Conservation (phyloP, 2,329 filamentous ascomycete genomes). For the Colletotrichum higginsianum region DNA sequence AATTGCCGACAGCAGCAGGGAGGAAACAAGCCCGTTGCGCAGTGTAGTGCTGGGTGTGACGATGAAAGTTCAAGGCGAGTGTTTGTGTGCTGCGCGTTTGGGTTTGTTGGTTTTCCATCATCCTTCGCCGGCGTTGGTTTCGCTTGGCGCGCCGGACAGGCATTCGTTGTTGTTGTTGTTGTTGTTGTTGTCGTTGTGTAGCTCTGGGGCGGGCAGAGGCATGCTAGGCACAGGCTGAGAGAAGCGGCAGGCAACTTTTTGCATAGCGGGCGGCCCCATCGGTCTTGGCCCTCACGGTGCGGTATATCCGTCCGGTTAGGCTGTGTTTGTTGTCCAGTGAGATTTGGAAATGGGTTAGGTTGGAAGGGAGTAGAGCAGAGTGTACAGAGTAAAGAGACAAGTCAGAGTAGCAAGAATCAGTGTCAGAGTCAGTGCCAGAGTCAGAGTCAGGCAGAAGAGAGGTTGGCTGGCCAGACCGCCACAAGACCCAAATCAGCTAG, state of each 20-base stretch:
- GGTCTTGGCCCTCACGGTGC: slow-evolving; percentile 18
- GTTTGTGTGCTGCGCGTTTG: neutral
- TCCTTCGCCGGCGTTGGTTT: slow-evolving; percentile 13
- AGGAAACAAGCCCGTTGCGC: no score
- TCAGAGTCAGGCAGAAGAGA: neutral
- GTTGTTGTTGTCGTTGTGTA: no score
- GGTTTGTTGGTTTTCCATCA: slow-evolving; percentile 1
- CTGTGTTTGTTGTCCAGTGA: slow-evolving; percentile 17
- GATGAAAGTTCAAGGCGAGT: neutral
- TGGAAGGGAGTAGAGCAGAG: no score
- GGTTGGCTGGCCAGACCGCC: slow-evolving; percentile 8
- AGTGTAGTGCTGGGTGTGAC: slow-evolving; percentile 4
- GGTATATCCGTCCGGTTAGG: neutral
- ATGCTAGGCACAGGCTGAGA: slow-evolving; percentile 13
- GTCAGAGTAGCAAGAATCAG: no score
- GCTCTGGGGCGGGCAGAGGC: neutral
- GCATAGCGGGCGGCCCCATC: slow-evolving; percentile 11
- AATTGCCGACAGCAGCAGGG: no score
- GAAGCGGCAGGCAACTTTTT: slow-evolving; percentile 6
- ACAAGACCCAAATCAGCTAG: neutral
- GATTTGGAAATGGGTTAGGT: neutral
- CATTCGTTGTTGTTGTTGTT: no score
- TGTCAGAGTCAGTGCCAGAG: neutral
- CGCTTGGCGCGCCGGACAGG: slow-evolving; percentile 30
- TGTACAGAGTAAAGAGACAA: no score